A percentile compares a stretch with the other conserved stretches of the same genome.
Evolutionary conservation across 495 filamentous ascomycete species (phyloP).

Genomic region (Penicillium goetzii): DNA sequence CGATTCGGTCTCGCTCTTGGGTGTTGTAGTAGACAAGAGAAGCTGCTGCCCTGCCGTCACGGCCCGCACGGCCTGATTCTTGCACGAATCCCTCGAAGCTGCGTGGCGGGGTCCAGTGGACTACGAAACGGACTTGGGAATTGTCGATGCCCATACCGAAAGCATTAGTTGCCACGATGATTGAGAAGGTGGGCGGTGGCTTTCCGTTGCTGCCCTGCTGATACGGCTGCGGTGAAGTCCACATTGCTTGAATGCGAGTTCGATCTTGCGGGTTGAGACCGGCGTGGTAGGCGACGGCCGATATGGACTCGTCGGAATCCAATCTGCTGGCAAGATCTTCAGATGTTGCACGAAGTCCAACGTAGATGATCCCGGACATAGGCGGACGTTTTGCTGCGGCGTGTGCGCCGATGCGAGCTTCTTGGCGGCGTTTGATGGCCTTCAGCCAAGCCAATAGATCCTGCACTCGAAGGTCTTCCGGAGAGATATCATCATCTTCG

Average conservation of each 20-base stretch:
- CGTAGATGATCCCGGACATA: conserved; percentile 91
- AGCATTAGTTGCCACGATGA: conserved; percentile 92
- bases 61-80: conserved; percentile 88
- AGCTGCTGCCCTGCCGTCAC: conserved; percentile 81
- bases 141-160: conserved; percentile 99
- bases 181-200: conserved; percentile 64
- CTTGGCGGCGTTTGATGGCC: conserved; percentile 66
- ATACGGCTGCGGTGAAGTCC: conserved; percentile 68
- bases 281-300: conserved; percentile 56
- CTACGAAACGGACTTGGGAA: conserved; percentile 87
- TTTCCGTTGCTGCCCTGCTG: conserved; percentile 15
- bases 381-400: conserved; percentile 57
- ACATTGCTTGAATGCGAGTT: conserved; percentile 58
- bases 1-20: conserved; percentile 77
- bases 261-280: conserved; percentile 49
- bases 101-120: conserved; percentile 91
- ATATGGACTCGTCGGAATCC: conserved; percentile 39
- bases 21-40: conserved; percentile 89
- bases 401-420: conserved; percentile 39
- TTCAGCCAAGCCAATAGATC: conserved; percentile 76
- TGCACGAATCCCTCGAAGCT: conserved; percentile 96
- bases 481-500: conserved; percentile 27
- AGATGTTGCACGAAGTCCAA: conserved; percentile 74
- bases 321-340: conserved; percentile 66
- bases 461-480: conserved; percentile 56